Evolutionary conservation across 2,329 filamentous ascomycete genomes (phyloP).

Genomic region (Fusarium sororula): DNA sequence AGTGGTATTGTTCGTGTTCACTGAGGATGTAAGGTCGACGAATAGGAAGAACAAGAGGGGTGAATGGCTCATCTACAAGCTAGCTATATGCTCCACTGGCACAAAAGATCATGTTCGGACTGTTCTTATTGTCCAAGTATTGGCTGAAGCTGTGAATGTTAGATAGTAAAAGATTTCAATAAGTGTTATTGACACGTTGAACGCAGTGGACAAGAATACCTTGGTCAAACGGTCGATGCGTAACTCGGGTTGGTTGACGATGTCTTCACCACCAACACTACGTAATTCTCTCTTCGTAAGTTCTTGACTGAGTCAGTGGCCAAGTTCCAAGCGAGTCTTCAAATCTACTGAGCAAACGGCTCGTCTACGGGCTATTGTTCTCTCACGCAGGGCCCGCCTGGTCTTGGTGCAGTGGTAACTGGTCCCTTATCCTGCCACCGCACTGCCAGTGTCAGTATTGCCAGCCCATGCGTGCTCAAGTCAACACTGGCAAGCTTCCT

Average conservation of each 20-base stretch:
- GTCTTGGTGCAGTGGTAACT: not conserved
- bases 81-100: not conserved
- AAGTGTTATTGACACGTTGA: accelerated
- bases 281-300: not conserved
- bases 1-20: accelerated
- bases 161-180: accelerated
- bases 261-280: too few relatives aligned
- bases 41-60: not conserved
- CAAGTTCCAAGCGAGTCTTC: accelerated
- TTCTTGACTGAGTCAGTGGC: not conserved
- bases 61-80: accelerated
- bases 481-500: not conserved
- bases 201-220: not conserved
- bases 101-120: accelerated
- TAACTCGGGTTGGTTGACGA: accelerated
- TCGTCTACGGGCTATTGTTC: not conserved
- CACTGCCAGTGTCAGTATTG: not conserved
- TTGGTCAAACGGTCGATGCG: too few relatives aligned
- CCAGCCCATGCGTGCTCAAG: not conserved
- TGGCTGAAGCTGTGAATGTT: accelerated
- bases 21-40: accelerated
- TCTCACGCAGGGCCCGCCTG: not conserved
- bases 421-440: not conserved
- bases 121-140: too few relatives aligned
- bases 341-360: accelerated